These are phyloP conservation scores for Vaccinium corymbosum DNA, from an alignment of 148 eudicot genomes.

Conservation along the genomic window DNA sequence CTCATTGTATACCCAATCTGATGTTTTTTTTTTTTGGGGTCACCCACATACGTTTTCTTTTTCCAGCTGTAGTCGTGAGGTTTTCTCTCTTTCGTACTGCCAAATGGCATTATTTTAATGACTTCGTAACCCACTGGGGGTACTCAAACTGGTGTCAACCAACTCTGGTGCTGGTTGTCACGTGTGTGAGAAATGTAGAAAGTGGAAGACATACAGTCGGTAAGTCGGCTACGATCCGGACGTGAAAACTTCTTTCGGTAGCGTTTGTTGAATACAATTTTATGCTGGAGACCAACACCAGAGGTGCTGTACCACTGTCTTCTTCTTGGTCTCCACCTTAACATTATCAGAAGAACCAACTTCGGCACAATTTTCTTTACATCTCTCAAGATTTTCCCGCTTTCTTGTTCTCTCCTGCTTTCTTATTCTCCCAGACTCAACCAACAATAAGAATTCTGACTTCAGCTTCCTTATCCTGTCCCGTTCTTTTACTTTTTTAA, in stretches of 20 bases:
- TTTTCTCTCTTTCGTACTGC: background rate
- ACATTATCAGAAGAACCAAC: background rate
- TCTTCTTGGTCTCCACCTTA: background rate
- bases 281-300: background rate
- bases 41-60: background rate
- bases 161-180: background rate
- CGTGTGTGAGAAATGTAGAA: background rate
- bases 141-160: background rate
- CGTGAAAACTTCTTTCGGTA: background rate
- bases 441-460: no score
- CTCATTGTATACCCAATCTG: background rate
- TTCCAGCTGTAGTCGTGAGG: background rate
- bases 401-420: background rate
- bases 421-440: no score
- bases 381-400: background rate
- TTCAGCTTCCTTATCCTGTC: background rate
- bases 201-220: background rate
- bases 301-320: background rate
- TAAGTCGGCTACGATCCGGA: background rate
- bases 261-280: background rate
- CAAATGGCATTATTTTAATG: background rate
- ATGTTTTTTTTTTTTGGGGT: background rate
- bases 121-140: background rate
- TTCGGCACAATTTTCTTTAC: background rate
- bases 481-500: background rate